phyloP scores from a whole-genome alignment of 306 rosid genomes.

The Mucuna pruriens region DNA sequence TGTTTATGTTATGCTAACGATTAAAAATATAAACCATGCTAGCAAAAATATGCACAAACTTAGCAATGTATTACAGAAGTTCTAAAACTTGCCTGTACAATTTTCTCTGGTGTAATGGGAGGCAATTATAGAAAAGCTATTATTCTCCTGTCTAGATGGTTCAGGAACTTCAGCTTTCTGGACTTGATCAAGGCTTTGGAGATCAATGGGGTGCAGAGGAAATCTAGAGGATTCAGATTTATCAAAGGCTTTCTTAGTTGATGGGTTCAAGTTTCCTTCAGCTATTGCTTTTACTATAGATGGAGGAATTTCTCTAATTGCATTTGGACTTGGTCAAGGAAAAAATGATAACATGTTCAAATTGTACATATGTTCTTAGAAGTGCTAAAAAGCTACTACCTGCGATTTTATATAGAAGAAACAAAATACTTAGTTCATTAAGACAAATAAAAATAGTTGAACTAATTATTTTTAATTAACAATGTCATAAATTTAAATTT shows the following conservation, averaged over 20 bases:
- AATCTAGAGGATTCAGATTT: slow-evolving; percentile 42
- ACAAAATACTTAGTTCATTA: too few species aligned
- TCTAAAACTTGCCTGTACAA: slow-evolving; percentile 58
- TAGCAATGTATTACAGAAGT: neutral
- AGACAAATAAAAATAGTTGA: too few species aligned
- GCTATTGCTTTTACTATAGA: slow-evolving; percentile 77
- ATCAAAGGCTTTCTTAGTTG: slow-evolving; percentile 79
- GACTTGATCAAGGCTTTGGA: slow-evolving; percentile 39
- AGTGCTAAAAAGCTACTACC: slow-evolving; percentile 7
- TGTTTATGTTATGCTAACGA: neutral
- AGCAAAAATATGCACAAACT: neutral
- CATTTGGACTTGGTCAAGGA: slow-evolving; percentile 53
- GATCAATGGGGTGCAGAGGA: slow-evolving; percentile 37
- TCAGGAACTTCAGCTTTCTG: slow-evolving; percentile 47
- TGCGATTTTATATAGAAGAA: too few species aligned
- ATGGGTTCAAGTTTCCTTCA: slow-evolving; percentile 83
- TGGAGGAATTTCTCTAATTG: slow-evolving; percentile 73
- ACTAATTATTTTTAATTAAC: too few species aligned
- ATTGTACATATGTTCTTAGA: neutral
- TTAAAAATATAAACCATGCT: neutral
- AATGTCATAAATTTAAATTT: too few species aligned
- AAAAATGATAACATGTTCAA: slow-evolving; percentile 1
- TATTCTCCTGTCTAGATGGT: slow-evolving; percentile 44
- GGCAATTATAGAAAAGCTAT: slow-evolving; percentile 60
- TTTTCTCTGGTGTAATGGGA: slow-evolving; percentile 47